Conservation (phyloP, 2,329 filamentous ascomycete genomes). For the Bipolaris victoriae region DNA sequence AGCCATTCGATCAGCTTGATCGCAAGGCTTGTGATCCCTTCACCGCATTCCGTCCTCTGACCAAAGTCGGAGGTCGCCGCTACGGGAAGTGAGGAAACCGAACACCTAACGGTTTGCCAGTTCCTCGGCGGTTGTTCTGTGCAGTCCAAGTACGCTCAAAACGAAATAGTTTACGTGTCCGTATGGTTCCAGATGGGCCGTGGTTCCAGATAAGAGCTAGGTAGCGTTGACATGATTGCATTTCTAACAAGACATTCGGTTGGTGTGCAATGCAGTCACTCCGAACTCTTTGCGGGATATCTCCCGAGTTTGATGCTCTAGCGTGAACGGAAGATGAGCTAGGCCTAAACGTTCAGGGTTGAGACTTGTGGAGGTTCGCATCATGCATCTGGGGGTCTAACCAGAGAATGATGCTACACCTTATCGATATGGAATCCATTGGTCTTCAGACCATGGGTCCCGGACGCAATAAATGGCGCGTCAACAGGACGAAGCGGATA, state of each 20-base stretch:
- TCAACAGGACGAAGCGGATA: background rate
- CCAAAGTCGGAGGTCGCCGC: background rate
- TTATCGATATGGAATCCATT: background rate
- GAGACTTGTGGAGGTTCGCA: conserved; percentile 1
- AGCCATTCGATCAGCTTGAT: background rate
- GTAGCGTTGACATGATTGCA: too few species aligned
- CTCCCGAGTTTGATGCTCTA: background rate
- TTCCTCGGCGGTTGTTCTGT: conserved; percentile 20
- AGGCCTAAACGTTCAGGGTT: background rate
- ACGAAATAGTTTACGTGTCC: conserved; percentile 23
- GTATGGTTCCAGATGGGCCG: background rate
- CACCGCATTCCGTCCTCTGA: background rate
- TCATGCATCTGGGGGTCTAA: conserved; percentile 15
- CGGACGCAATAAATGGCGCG: conserved; percentile 6
- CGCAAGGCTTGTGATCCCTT: background rate
- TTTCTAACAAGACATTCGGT: background rate
- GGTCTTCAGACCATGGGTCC: conserved; percentile 9
- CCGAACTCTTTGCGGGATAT: background rate
- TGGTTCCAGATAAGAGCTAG: too few species aligned
- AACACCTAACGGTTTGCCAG: background rate
- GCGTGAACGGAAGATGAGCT: background rate
- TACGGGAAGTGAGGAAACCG: background rate
- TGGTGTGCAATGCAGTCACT: background rate
- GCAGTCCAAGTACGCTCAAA: conserved; percentile 19
- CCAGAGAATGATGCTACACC: conserved; percentile 15